phyloP scores from a whole-genome alignment of 2,329 filamentous ascomycete species.

The Penicillium sp. region DNA sequence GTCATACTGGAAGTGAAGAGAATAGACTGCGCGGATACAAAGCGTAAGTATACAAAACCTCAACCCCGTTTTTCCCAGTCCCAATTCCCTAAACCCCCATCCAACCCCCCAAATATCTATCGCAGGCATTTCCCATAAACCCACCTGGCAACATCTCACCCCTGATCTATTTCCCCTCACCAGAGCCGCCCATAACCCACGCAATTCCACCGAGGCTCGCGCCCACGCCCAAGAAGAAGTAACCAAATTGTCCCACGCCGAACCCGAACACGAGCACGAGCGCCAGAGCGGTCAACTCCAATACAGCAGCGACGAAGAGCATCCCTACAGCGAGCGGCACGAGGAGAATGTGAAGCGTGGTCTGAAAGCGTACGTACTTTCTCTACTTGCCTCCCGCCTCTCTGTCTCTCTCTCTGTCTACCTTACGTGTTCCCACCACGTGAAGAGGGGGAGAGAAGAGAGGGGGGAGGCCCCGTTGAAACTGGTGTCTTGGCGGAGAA shows the following conservation, averaged over 20 bases:
- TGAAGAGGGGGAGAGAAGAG: too few species aligned
- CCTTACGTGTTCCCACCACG: neutral
- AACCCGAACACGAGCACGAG: too few species aligned
- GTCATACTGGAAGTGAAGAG: neutral
- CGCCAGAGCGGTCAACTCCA: neutral
- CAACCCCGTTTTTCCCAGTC: too few species aligned
- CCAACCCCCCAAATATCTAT: neutral
- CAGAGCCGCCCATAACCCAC: constrained; percentile 17
- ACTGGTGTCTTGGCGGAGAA: neutral
- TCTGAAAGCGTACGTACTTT: constrained; percentile 19
- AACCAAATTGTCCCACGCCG: constrained; percentile 1
- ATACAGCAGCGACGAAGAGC: constrained; percentile 8
- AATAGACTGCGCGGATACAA: constrained; percentile 19
- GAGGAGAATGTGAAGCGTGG: constrained; percentile 18
- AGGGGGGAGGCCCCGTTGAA: neutral
- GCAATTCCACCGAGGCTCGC: constrained; percentile 14
- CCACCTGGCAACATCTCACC: neutral
- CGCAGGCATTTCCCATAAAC: too few species aligned
- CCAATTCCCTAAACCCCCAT: neutral
- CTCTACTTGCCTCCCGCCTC: too few species aligned
- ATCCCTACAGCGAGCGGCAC: neutral
- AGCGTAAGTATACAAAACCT: constrained; percentile 9
- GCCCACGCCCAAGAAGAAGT: constrained; percentile 17
- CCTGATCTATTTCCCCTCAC: neutral
- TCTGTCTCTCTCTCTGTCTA: too few species aligned